Evolutionary conservation across 2,329 filamentous ascomycete species (phyloP), one percentile per base, ranked within the genome.

Genomic region (Cladorrhinum sp.): DNA sequence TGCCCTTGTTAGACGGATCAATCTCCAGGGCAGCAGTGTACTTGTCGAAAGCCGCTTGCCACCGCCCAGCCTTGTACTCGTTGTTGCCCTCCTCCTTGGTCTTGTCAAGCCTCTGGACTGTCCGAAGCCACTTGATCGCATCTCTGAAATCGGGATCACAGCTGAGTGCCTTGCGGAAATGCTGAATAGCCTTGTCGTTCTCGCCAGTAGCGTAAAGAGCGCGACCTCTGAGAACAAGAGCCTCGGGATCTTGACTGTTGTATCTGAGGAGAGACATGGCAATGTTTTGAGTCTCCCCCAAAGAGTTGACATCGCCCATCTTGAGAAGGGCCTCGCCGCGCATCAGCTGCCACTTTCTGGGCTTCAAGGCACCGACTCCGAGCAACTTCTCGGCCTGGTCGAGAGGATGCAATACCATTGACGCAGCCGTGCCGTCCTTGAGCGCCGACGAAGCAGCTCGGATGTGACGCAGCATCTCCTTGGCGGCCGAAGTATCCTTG

Each of bases 31-130:
- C 94, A 64, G 88, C 80, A 2, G 87, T 87, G 77, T 97, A 99
- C 68, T 92, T 89, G 60, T 93, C 86, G 60, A 96, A 87, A 26
- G 95, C 95, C 57, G 86, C 80, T 71, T 91, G 86, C 77, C 88
- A 95, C 61, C 87, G 85, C 63, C 89, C 89, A 58, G 87, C 84
- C 80, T 97, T 98, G 84, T 96, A 99, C 21, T 92, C 88, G 5
- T 80, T 75, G 74, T 99, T 98, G 62, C 95, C 95, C 70, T 96
- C 92, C 67, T 95, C 90, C 81, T 98, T 98, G 82, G 92, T 94
- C 64, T 90, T 86, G 70, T 96, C 90, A 21, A 99, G 84, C 77
- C 93, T 96, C 78, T 96, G 92, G 50, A 97, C 92, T 72, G 90
- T 90, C 64, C 91, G 86, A 62, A 98, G 81, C 79, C 91, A 94